Percentiles rank a stretch among this genome's conserved stretches.
Evolutionary conservation across 75 land plant species (phyloP).

Genomic region (Cryptomeria japonica): DNA sequence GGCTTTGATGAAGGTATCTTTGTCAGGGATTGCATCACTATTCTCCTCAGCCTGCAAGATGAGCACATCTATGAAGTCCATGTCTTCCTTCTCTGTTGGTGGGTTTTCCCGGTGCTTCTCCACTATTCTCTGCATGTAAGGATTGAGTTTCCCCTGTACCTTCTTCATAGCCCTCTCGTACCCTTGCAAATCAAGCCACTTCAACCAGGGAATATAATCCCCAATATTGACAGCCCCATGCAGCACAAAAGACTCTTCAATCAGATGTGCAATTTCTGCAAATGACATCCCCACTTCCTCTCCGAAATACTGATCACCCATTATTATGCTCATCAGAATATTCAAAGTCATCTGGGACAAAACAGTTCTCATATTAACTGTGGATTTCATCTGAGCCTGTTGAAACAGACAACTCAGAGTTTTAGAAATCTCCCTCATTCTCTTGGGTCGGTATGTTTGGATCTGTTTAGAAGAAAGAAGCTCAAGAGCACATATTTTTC

Average conservation of each 20-base stretch:
- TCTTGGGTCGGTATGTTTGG: background rate
- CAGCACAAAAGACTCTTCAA: slow-evolving; percentile 19
- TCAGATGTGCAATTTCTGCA: slow-evolving; percentile 13
- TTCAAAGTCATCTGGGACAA: background rate
- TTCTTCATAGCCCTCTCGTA: slow-evolving; percentile 13
- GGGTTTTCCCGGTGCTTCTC: slow-evolving; percentile 20
- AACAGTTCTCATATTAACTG: background rate
- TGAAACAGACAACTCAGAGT: background rate
- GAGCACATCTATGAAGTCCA: background rate
- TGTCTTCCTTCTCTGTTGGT: background rate
- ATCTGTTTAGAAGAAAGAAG: slow-evolving; percentile 23
- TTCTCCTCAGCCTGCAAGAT: background rate
- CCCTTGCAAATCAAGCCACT: slow-evolving; percentile 42
- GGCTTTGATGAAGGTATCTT: background rate
- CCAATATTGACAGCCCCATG: slow-evolving; percentile 21
- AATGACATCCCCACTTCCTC: background rate
- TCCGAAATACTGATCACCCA: slow-evolving; percentile 17
- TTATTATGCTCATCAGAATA: slow-evolving; percentile 21
- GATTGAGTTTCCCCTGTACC: slow-evolving; percentile 5
- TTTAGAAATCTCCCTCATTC: slow-evolving; percentile 13
- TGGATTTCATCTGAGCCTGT: background rate
- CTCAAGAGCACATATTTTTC: slow-evolving; percentile 32
- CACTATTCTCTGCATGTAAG: slow-evolving; percentile 21
- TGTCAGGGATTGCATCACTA: background rate
- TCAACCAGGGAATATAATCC: slow-evolving; percentile 41